These are phyloP conservation scores for Pseudonitzschia pungens DNA, from an alignment of 108 stramenopile species.

Conservation along the genomic window DNA sequence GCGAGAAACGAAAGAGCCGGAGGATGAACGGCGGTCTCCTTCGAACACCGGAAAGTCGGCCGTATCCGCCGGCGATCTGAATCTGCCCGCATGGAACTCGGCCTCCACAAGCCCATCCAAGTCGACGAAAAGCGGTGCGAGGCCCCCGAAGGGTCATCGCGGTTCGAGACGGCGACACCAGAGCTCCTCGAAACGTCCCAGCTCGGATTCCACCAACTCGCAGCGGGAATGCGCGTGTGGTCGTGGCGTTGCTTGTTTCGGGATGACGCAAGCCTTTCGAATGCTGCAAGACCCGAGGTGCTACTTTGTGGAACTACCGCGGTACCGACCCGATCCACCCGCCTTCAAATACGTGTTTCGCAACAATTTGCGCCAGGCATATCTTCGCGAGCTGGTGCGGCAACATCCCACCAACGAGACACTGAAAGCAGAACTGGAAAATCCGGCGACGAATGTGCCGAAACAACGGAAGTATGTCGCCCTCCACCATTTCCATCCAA, in stretches of 20 bases:
- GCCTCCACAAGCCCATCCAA: not conserved
- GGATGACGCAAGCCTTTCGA: slow-evolving; percentile 45
- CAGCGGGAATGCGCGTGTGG: slow-evolving; percentile 39
- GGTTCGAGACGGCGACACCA: not conserved
- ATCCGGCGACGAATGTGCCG: not conserved
- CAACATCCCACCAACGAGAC: slow-evolving; percentile 14
- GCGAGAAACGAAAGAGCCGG: not conserved
- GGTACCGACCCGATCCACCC: slow-evolving; percentile 21
- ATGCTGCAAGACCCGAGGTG: slow-evolving; percentile 38
- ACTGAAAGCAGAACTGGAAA: slow-evolving; percentile 2
- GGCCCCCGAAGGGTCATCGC: not conserved
- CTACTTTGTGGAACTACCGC: slow-evolving; percentile 36
- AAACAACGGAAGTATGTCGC: slow-evolving; percentile 37
- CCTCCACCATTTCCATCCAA: slow-evolving; percentile 49
- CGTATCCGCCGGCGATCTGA: not conserved
- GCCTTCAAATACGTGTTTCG: slow-evolving; percentile 35
- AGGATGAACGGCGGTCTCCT: not conserved
- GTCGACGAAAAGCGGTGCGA: slow-evolving; percentile 1
- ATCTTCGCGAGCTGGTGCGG: slow-evolving; percentile 32
- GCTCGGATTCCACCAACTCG: not conserved
- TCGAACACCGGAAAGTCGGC: not conserved
- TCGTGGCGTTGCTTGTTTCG: slow-evolving; percentile 30
- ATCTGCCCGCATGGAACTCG: not conserved
- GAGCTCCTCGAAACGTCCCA: not conserved
- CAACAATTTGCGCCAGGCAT: slow-evolving; percentile 36